phyloP scores from a whole-genome alignment of 129 eudicot genomes.

The Tanacetum coccineum region DNA sequence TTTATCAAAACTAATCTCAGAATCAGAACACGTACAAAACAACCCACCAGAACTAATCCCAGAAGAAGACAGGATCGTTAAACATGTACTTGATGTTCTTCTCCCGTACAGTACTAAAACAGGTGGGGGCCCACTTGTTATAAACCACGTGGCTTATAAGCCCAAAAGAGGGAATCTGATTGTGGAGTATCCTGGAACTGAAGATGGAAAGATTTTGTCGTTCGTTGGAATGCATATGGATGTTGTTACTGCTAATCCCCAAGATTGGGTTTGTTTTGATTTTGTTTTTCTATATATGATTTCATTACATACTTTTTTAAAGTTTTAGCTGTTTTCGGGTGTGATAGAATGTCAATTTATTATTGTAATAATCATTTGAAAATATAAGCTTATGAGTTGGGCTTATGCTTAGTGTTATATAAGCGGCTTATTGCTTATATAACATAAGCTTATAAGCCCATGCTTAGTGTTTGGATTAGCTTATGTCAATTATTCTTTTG shows the following conservation, averaged over 20 bases:
- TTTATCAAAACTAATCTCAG: slow-evolving; percentile 76
- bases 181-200: slow-evolving; percentile 73
- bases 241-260: slow-evolving; percentile 80
- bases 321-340: too few relatives aligned
- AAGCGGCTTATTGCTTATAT: too few relatives aligned
- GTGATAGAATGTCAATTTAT: too few relatives aligned
- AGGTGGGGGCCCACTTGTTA: slow-evolving; percentile 72
- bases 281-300: too few relatives aligned
- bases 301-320: too few relatives aligned
- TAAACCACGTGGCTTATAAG: slow-evolving; percentile 58
- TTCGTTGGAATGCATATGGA: slow-evolving; percentile 95
- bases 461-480: too few relatives aligned
- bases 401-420: too few relatives aligned
- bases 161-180: slow-evolving; percentile 72
- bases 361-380: too few relatives aligned
- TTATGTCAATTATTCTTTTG: too few relatives aligned
- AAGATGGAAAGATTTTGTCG: slow-evolving; percentile 51
- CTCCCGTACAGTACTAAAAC: slow-evolving; percentile 60
- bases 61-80: slow-evolving; percentile 87
- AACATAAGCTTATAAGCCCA: too few relatives aligned
- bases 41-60: slow-evolving; percentile 95
- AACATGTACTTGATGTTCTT: slow-evolving; percentile 67
- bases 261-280: slow-evolving; percentile 50
- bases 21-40: slow-evolving; percentile 79
- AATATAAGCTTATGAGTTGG: too few relatives aligned